These are phyloP conservation scores for Digitaria exilis DNA, from an alignment of 202 grass and related monocot species.

Conservation along the genomic window DNA sequence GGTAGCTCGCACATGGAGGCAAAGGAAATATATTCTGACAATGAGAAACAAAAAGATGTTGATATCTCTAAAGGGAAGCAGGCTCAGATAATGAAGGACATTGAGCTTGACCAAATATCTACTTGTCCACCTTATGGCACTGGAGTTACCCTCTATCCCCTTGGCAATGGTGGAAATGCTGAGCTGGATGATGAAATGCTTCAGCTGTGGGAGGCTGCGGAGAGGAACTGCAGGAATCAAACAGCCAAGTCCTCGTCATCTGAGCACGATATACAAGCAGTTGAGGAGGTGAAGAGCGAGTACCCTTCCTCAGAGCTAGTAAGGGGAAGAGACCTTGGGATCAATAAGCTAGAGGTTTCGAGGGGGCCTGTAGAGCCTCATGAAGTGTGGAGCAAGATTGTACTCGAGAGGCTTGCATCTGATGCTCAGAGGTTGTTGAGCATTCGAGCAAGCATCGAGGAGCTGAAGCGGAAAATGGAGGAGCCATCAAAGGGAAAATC, in stretches of 20 bases:
- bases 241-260: constrained; percentile 56
- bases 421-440: constrained; percentile 73
- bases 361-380: constrained; percentile 41
- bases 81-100: constrained; percentile 83
- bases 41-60: constrained; percentile 42
- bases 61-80: constrained; percentile 61
- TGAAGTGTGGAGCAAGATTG: constrained; percentile 58
- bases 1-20: constrained; percentile 26
- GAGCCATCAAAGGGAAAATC: constrained; percentile 60
- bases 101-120: constrained; percentile 84
- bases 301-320: constrained; percentile 65
- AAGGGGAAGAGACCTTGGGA: constrained; percentile 54
- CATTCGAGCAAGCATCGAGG: constrained; percentile 60
- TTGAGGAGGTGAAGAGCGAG: constrained; percentile 70
- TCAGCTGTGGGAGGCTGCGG: constrained; percentile 93
- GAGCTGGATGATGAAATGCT: constrained; percentile 87
- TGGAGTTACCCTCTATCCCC: constrained; percentile 47
- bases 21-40: constrained; percentile 45
- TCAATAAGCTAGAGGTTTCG: constrained; percentile 55
- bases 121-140: constrained; percentile 58
- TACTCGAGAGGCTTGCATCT: constrained; percentile 67
- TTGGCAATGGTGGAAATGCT: constrained; percentile 41
- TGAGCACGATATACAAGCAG: constrained; percentile 63
- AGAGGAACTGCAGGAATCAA: constrained; percentile 68
- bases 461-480: constrained; percentile 82